A percentile compares a stretch with the other conserved stretches of the same genome.
Conservation (phyloP, 1,284 basidiomycete species). For the Hemileccinum hortonii region DNA sequence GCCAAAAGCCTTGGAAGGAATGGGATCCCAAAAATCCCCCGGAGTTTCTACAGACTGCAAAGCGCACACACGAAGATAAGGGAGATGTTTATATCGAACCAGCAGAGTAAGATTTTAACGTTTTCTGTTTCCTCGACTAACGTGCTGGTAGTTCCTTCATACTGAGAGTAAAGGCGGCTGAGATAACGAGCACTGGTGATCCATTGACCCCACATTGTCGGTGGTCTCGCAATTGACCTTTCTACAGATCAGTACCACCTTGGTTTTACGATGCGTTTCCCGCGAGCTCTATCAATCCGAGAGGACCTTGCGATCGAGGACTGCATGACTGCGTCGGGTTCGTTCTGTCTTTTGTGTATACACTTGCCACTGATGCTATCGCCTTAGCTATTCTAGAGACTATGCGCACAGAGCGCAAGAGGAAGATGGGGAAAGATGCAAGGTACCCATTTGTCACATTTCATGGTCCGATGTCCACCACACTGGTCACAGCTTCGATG, state of each 20-base stretch:
- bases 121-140: conserved; percentile 1
- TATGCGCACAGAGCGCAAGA: conserved; percentile 61
- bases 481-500: conserved; percentile 41
- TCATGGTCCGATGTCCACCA: neutral
- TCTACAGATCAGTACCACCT: conserved; percentile 67
- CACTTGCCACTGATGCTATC: conserved; percentile 1
- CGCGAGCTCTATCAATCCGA: conserved; percentile 77
- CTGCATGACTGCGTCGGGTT: conserved; percentile 69
- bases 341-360: conserved; percentile 7
- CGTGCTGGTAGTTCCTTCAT: conserved; percentile 69
- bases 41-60: conserved; percentile 57
- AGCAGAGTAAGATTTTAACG: conserved; percentile 54
- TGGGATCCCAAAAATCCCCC: conserved; percentile 69
- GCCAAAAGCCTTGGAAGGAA: conserved; percentile 71
- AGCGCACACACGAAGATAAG: conserved; percentile 67
- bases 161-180: conserved; percentile 86
- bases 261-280: conserved; percentile 83
- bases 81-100: conserved; percentile 80
- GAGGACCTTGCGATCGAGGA: conserved; percentile 69
- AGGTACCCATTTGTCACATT: conserved; percentile 39
- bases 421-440: conserved; percentile 63
- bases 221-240: neutral
- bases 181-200: conserved; percentile 74
- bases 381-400: conserved; percentile 51
- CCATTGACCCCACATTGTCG: neutral